Conservation (phyloP, 768 basidiomycete genomes). For the Mycena albidolilacea region DNA sequence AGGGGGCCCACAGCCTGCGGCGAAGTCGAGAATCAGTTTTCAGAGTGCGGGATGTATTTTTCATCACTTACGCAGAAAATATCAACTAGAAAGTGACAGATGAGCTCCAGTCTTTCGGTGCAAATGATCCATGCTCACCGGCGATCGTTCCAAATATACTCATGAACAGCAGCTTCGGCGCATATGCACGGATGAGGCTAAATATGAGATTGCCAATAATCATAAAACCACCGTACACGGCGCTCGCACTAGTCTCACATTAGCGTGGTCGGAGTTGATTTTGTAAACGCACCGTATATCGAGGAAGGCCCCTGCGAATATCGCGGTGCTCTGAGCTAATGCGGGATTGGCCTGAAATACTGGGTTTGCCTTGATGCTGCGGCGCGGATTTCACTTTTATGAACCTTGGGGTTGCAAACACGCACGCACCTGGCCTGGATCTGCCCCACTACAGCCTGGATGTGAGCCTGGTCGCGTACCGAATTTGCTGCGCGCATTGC, state of each 20-base stretch:
- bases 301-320: conserved; percentile 67
- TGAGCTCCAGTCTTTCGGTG: not conserved
- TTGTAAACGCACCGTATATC: conserved; percentile 51
- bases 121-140: not conserved
- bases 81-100: conserved; percentile 44
- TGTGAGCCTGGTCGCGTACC: conserved; percentile 51
- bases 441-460: conserved; percentile 46
- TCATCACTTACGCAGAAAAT: conserved; percentile 53
- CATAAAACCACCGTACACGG: conserved; percentile 65
- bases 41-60: not conserved
- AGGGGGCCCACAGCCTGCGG: conserved; percentile 62
- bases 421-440: conserved; percentile 50
- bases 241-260: conserved; percentile 50
- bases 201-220: conserved; percentile 61
- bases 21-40: not conserved
- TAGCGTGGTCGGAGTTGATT: not conserved
- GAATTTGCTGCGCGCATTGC: conserved; percentile 66
- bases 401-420: not conserved
- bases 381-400: not conserved
- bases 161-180: conserved; percentile 60
- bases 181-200: conserved; percentile 62
- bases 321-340: conserved; percentile 52
- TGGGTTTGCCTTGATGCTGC: conserved; percentile 34
- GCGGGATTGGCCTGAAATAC: conserved; percentile 57
- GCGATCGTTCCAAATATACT: conserved; percentile 65